phyloP scores from a whole-genome alignment of 106 monocot species.

The Alisma plantagoaquatica region DNA sequence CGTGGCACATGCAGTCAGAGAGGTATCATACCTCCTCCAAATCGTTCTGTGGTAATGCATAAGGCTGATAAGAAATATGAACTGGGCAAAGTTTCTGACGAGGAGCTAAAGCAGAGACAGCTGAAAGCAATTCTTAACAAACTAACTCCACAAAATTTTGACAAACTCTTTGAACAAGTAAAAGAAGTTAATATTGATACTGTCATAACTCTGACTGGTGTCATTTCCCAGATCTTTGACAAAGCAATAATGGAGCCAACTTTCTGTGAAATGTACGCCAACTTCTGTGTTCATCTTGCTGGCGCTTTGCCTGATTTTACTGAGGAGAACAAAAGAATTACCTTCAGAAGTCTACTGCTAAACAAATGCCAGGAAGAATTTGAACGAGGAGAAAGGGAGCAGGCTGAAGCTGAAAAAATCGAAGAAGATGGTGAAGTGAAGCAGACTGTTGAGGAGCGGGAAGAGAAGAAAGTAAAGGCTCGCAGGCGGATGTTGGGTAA shows the following conservation, averaged over 20 bases:
- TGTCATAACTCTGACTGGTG: conserved; percentile 47
- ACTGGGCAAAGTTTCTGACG: conserved; percentile 68
- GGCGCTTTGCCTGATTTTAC: conserved; percentile 55
- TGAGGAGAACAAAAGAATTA: conserved; percentile 65
- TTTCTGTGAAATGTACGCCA: conserved; percentile 96
- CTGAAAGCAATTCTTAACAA: conserved; percentile 82
- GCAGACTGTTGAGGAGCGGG: conserved; percentile 46
- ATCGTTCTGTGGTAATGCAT: conserved; percentile 52
- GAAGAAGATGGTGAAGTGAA: conserved; percentile 71
- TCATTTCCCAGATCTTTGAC: conserved; percentile 91
- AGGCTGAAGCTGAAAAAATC: conserved; percentile 41
- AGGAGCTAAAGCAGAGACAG: conserved; percentile 68
- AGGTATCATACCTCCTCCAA: conserved; percentile 73
- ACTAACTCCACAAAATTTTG: conserved; percentile 83
- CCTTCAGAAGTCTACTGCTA: conserved; percentile 68
- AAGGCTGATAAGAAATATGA: conserved; percentile 70
- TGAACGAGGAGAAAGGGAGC: conserved; percentile 73
- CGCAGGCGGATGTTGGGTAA: conserved; percentile 84
- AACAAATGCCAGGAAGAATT: conserved; percentile 97
- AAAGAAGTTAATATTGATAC: conserved; percentile 67
- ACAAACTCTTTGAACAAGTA: conserved; percentile 60
- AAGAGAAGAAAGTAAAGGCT: conserved; percentile 47
- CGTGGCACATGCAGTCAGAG: too few relatives aligned
- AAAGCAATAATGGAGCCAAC: conserved; percentile 89
- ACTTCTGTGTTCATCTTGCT: conserved; percentile 73